These are phyloP conservation scores for Cnidoscolus chayamansa DNA, from an alignment of 441 rosid species.

Conservation along the genomic window DNA sequence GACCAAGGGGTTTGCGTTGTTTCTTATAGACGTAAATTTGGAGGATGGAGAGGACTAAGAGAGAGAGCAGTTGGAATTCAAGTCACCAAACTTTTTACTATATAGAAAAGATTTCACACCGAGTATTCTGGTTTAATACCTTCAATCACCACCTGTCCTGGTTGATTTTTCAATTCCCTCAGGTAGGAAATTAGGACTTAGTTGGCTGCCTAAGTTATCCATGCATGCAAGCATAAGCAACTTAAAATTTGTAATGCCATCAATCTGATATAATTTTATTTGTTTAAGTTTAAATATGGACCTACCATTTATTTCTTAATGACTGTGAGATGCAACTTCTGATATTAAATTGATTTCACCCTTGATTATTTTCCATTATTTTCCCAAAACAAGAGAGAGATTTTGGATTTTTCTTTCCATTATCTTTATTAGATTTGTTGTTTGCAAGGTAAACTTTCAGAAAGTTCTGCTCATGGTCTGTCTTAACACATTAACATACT, in stretches of 20 bases:
- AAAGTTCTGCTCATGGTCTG: neutral
- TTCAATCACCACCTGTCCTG: conserved; percentile 11
- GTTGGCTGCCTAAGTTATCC: conserved; percentile 14
- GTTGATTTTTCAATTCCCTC: conserved; percentile 16
- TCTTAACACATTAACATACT: conserved; percentile 4
- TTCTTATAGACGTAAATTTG: conserved; percentile 22
- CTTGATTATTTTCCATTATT: neutral
- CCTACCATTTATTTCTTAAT: neutral
- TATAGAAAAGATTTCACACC: conserved; percentile 10
- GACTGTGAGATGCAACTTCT: neutral
- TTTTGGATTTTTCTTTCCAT: conserved; percentile 35
- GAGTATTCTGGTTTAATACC: neutral
- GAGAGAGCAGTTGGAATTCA: conserved; percentile 52
- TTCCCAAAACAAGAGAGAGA: neutral
- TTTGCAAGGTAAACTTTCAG: conserved; percentile 59
- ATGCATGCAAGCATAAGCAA: neutral
- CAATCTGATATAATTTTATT: no score
- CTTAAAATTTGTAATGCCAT: neutral
- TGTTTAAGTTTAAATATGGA: neutral
- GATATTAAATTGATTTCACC: neutral
- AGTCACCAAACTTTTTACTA: conserved; percentile 51
- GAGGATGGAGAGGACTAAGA: conserved; percentile 22
- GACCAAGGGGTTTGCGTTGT: conserved; percentile 7
- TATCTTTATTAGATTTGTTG: conserved; percentile 53
- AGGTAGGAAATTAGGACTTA: neutral